phyloP scores from a whole-genome alignment of 805 yeast species.

The Lachancea waltii region DNA sequence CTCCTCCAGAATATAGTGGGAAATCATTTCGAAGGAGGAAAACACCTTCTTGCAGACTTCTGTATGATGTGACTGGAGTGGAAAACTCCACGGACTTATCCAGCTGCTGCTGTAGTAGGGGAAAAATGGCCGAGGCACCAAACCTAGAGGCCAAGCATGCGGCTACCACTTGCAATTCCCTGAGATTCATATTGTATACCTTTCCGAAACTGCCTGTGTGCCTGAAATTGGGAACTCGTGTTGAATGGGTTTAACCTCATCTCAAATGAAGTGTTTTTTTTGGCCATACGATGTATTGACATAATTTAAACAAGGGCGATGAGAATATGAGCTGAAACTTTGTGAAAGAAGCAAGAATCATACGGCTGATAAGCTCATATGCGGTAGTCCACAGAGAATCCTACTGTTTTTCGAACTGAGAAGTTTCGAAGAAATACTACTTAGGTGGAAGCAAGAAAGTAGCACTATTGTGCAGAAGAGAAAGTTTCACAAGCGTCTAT shows the following conservation, averaged over 20 bases:
- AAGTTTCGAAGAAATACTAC: too few relatives aligned
- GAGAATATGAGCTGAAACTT: too few relatives aligned
- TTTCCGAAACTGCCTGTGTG: not conserved
- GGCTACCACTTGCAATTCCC: slow-evolving; percentile 12
- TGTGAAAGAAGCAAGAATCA: too few relatives aligned
- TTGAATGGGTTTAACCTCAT: not conserved
- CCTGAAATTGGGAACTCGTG: not conserved
- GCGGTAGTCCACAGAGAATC: too few relatives aligned
- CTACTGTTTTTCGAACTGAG: too few relatives aligned
- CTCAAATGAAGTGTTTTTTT: not conserved
- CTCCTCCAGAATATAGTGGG: slow-evolving; percentile 75
- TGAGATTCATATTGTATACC: too few relatives aligned
- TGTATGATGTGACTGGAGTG: slow-evolving; percentile 31
- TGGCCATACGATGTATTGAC: not conserved
- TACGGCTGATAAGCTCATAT: too few relatives aligned
- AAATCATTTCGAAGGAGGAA: slow-evolving; percentile 51
- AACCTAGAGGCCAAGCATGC: slow-evolving; percentile 20
- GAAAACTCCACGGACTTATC: slow-evolving; percentile 32
- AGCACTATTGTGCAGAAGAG: too few relatives aligned
- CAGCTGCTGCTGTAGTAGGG: slow-evolving; percentile 21
- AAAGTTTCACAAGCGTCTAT: too few relatives aligned
- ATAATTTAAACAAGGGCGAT: too few relatives aligned
- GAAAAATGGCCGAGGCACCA: slow-evolving; percentile 19
- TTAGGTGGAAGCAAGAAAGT: too few relatives aligned
- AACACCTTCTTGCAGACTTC: slow-evolving; percentile 59